Conservation (phyloP, 179 eudicot species). For the Silene noctiflora region DNA sequence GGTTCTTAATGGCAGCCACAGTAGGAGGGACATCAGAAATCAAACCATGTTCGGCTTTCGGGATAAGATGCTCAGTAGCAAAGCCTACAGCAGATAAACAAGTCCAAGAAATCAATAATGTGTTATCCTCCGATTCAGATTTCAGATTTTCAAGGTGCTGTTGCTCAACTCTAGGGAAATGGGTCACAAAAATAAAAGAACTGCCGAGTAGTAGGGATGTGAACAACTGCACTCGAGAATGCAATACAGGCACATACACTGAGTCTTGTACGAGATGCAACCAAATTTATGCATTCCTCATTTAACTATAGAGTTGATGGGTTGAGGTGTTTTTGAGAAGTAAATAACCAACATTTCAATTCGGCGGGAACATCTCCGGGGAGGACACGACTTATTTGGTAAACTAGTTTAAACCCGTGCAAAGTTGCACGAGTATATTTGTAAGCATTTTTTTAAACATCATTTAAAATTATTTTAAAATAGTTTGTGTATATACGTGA, state of each 20-base stretch:
- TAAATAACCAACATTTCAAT: neutral
- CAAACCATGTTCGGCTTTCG: conserved; percentile 30
- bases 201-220: neutral
- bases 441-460: too few relatives aligned
- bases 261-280: neutral
- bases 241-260: neutral
- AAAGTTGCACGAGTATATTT: too few relatives aligned
- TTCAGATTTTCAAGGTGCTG: neutral
- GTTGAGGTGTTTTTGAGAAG: neutral
- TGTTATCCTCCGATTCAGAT: neutral
- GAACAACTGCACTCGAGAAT: neutral
- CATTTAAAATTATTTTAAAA: too few relatives aligned
- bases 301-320: too few relatives aligned
- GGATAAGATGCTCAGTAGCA: conserved; percentile 37
- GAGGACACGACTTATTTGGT: neutral
- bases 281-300: too few relatives aligned
- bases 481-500: too few relatives aligned
- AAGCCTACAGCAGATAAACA: conserved; percentile 30
- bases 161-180: neutral
- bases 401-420: too few relatives aligned
- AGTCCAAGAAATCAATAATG: neutral
- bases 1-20: conserved; percentile 53
- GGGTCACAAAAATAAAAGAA: neutral
- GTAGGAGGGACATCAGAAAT: conserved; percentile 50
- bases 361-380: neutral